phyloP scores from a whole-genome alignment of 306 rosid species.

The Cucurbita moschata region DNA sequence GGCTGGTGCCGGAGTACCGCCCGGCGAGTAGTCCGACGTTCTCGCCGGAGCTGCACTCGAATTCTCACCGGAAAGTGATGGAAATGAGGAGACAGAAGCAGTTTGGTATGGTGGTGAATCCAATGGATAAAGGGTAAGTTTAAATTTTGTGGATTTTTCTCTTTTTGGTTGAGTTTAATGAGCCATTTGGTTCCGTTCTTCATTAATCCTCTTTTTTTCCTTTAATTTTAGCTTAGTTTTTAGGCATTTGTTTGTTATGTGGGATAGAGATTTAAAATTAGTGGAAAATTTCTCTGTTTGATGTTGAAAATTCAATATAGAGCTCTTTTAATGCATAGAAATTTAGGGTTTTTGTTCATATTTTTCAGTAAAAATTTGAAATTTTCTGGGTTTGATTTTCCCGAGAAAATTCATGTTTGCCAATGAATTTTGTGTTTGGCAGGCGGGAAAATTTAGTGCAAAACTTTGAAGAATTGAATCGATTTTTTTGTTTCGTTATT shows the following conservation, averaged over 20 bases:
- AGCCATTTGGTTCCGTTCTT: not conserved
- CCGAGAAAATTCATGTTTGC: not conserved
- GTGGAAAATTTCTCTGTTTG: slow-evolving; percentile 8
- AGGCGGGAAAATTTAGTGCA: not conserved
- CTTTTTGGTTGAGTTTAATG: not conserved
- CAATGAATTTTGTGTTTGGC: not conserved
- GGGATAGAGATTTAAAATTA: slow-evolving; percentile 1
- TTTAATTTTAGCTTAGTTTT: not conserved
- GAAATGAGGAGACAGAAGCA: slow-evolving; percentile 54
- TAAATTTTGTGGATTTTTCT: not conserved
- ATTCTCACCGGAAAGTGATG: slow-evolving; percentile 55
- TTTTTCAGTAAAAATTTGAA: not conserved
- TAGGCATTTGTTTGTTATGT: slow-evolving; percentile 9
- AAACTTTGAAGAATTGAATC: not conserved
- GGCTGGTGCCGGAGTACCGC: slow-evolving; percentile 61
- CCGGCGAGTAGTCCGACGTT: slow-evolving; percentile 66
- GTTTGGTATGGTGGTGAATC: slow-evolving; percentile 18
- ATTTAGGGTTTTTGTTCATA: not conserved
- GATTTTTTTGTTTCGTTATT: not conserved
- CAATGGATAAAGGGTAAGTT: slow-evolving; percentile 29
- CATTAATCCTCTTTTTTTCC: not conserved
- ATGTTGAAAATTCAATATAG: not conserved
- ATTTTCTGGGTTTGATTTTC: slow-evolving; percentile 2
- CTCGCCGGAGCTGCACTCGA: slow-evolving; percentile 43
- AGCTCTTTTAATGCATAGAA: not conserved